Evolutionary conservation across 2,329 filamentous ascomycete genomes (phyloP).

Genomic region (Aureobasidium sp.): DNA sequence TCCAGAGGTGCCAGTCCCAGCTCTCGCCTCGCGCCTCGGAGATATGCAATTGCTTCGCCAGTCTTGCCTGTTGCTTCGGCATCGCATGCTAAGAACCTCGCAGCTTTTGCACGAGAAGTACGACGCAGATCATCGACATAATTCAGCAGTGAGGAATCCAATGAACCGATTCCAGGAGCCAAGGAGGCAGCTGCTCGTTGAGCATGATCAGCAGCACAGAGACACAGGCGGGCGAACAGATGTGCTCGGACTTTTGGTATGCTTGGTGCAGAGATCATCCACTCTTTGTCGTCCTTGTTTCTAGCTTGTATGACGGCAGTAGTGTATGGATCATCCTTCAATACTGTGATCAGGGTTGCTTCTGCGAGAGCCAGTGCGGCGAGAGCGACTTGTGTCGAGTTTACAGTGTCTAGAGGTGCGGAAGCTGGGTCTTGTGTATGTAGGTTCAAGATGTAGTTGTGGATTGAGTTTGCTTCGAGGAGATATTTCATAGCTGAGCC

Average conservation of each 20-base stretch:
- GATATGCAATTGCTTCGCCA: conserved; percentile 88
- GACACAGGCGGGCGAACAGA: conserved; percentile 86
- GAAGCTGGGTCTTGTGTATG: conserved; percentile 26
- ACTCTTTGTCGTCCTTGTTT: conserved; percentile 87
- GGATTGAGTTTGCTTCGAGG: conserved; percentile 81
- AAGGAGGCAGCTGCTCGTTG: conserved; percentile 70
- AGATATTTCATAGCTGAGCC: conserved; percentile 80
- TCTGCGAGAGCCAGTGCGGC: conserved; percentile 80
- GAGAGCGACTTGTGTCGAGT: conserved; percentile 48
- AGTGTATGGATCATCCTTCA: conserved; percentile 96
- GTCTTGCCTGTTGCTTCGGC: conserved; percentile 85
- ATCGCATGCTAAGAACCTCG: conserved; percentile 91
- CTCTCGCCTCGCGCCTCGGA: conserved; percentile 79
- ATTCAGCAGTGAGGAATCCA: conserved; percentile 71
- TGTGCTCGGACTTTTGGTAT: conserved; percentile 91
- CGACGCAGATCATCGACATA: conserved; percentile 82
- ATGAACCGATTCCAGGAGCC: conserved; percentile 47
- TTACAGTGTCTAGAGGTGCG: conserved; percentile 43
- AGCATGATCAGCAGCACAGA: conserved; percentile 91
- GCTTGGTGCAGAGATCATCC: conserved; percentile 94
- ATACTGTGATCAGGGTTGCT: conserved; percentile 87
- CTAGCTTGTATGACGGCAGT: conserved; percentile 82
- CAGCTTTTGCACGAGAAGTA: conserved; percentile 84
- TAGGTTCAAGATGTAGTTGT: conserved; percentile 68
- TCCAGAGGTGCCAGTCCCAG: conserved; percentile 66